Base-by-base conservation (phyloP, 2,329 filamentous ascomycete species). In the Botryotinia globosa region DNA sequence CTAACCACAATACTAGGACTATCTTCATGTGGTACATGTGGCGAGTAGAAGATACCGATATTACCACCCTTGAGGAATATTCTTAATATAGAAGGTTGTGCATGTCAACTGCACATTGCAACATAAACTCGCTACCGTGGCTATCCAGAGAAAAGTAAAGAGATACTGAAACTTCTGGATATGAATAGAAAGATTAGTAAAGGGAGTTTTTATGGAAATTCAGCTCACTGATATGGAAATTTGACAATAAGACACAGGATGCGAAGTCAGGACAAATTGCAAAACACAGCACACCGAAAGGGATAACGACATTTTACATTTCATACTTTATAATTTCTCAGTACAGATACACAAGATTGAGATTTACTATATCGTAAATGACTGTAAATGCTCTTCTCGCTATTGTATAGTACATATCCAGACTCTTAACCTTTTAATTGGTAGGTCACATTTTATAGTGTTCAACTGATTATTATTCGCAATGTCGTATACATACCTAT, bases 1-100 rank as follows among this genome's bases (percentile, higher is more conserved):
- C 68, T 70, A 39, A 70, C 42, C 39, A n/a, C 1, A 67, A 5
- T 59, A 29, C 8, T 69, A 91, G 94, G 80, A 96, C 91, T 78
- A 81, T 98, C 61, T 97, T 97, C 79, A 98, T 98, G 94, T 98
- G 94, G 94, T 97, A 97, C 81, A 97, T 97, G 92, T 98, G 95
- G 94, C 86, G 91, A 73, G 90, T 95, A 18, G 92, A 91, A 80
- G 89, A 94, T 80, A 93, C 94, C 6, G 92, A 97, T 81, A 83
- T 94, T 39, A 89, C 86, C 75, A 87, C 87, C 4, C 79, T 90
- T 81, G 87, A 88, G 16, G 67, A 39, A 34, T 62, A 63, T 32
- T 29, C 65, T 25, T 68, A 18, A 68, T 6, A 0, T 25, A 9
- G 8, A 3, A 42, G 16, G 9, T 16, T 29, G 9, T 34, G 18